These are phyloP conservation scores for Salix suchowensis DNA, from an alignment of 345 rosid species.

Conservation along the genomic window DNA sequence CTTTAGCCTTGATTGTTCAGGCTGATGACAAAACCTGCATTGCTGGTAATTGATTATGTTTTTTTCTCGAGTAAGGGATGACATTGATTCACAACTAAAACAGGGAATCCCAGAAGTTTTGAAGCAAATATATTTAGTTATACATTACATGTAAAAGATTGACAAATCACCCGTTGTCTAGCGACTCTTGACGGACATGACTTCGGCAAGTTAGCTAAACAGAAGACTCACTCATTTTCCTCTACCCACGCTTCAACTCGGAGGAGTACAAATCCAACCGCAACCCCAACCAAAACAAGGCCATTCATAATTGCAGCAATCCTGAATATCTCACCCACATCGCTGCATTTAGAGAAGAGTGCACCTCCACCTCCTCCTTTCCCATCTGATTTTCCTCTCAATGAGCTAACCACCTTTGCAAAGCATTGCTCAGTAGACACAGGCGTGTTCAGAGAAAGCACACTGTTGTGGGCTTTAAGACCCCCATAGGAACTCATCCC, in stretches of 20 bases:
- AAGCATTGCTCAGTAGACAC: slow-evolving; percentile 32
- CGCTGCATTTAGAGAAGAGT: slow-evolving; percentile 30
- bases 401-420: slow-evolving; percentile 43
- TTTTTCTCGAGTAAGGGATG: neutral
- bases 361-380: slow-evolving; percentile 33
- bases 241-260: slow-evolving; percentile 52
- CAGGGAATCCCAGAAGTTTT: too few relatives aligned
- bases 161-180: neutral
- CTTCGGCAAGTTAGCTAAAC: neutral
- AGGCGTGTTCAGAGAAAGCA: slow-evolving; percentile 35
- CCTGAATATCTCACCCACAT: slow-evolving; percentile 40
- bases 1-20: neutral
- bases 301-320: slow-evolving; percentile 60
- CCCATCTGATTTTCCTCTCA: slow-evolving; percentile 29
- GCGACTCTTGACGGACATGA: neutral
- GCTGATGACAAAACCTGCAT: neutral
- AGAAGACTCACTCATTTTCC: slow-evolving; percentile 37
- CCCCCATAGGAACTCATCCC: slow-evolving; percentile 47
- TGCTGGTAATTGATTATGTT: neutral
- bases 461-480: slow-evolving; percentile 41
- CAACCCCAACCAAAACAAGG: slow-evolving; percentile 52
- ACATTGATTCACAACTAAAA: neutral
- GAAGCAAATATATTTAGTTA: neutral
- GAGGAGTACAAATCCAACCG: slow-evolving; percentile 58
- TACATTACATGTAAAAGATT: neutral